A percentile compares a stretch with the other conserved stretches of the same genome.
Evolutionary conservation across 176 grass and related monocot species (phyloP).

Genomic region (Cocos nucifera): DNA sequence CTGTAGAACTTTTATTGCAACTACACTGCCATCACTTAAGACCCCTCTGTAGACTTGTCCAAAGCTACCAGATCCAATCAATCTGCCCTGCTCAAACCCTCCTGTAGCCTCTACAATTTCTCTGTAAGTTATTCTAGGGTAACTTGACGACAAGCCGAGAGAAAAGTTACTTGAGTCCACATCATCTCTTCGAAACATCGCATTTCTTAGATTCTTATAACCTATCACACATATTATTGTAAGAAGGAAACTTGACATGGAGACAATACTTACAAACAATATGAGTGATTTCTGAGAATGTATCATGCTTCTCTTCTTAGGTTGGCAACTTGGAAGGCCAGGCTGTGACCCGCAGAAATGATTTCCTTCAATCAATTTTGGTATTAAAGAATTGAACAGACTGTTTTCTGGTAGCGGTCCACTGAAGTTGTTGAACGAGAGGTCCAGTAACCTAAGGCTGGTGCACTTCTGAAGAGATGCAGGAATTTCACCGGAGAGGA

Average conservation of each 20-base stretch:
- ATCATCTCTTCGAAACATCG: background rate
- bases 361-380: constrained; percentile 11
- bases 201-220: no score
- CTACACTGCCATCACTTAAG: constrained; percentile 11
- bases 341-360: constrained; percentile 10
- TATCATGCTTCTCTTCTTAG: constrained; percentile 1
- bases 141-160: background rate
- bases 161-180: background rate
- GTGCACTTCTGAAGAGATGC: constrained; percentile 2
- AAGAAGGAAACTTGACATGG: no score
- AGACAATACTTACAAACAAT: background rate
- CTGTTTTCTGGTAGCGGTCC: constrained; percentile 1
- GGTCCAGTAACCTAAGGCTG: constrained; percentile 7
- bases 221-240: no score
- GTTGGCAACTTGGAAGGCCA: constrained; percentile 11
- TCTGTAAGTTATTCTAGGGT: no score
- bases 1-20: constrained; percentile 37
- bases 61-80: constrained; percentile 34
- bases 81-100: constrained; percentile 12
- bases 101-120: constrained; percentile 15
- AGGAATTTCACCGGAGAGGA: constrained; percentile 16
- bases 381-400: constrained; percentile 1
- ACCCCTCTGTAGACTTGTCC: constrained; percentile 35
- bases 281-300: constrained; percentile 2
- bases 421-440: constrained; percentile 11